Base-by-base conservation (phyloP, 768 basidiomycete genomes). In the Tremella mesenterica region DNA sequence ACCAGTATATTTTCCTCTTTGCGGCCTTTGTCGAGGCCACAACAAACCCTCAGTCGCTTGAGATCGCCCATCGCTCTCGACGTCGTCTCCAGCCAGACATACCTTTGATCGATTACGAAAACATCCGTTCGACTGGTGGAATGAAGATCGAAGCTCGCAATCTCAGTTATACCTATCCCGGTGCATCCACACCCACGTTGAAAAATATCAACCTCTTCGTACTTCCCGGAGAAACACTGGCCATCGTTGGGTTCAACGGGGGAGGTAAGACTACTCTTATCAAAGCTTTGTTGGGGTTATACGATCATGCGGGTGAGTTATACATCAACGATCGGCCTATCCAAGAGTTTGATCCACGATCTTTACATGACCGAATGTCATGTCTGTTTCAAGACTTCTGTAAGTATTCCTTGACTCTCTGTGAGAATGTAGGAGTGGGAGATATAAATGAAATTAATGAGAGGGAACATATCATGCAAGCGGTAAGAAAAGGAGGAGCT, bases 361-460 rank as follows among this genome's bases (percentile, higher is more conserved):
- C 88, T 43, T 82, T 85, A 54, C 89, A 91, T 70, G 75, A 76
- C 33, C 86, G 83, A 64, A 74, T 82, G 13, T 83, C 85, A n/a
- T 83, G 83, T 18, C 84, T 90, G 18, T 86, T 92, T 72, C 89
- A 92, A 71, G 83, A 83, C 38, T 90, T 89, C 71, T 83, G 85
- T 47, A 84, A 84, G 67, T 88, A 85, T 69, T 83, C 81, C 63
- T 79, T 83, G 4, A 83, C 86, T 0, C 78, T 88, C 16, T 78
- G 82, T 57, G 86, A 89, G 69, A 92, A 92, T 67, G 82, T 89
- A 26, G 89, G 88, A n/a, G 75, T 91, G 2, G 88, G 89, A 18
- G 81, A 79, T 61, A 80, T 90, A 18, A 79, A 80, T 13, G 79
- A 81, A 60, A 72, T 89, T 57, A 74, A 77, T 30, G 79, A 80